These are phyloP conservation scores for Kokia cookei DNA, from an alignment of 441 rosid species.

Conservation along the genomic window DNA sequence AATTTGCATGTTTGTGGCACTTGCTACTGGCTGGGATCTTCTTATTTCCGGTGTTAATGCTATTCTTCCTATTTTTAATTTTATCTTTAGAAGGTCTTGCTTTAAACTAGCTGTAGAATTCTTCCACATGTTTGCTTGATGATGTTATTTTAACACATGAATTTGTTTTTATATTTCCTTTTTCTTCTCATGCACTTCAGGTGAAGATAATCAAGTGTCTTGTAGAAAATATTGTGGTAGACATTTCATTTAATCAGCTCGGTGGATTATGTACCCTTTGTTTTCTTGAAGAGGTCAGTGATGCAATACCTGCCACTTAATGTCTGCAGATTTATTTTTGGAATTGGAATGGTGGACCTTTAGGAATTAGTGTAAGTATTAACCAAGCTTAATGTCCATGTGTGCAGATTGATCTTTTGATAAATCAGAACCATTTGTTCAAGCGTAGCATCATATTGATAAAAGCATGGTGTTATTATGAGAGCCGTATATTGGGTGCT, in stretches of 20 bases:
- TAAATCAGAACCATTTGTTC: conserved; percentile 81
- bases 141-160: neutral
- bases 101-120: neutral
- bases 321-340: conserved; percentile 2
- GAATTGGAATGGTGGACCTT: neutral
- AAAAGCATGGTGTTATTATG: conserved; percentile 99
- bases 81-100: neutral
- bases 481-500: conserved; percentile 98
- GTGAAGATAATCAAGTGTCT: conserved; percentile 97
- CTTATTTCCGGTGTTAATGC: neutral
- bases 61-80: neutral
- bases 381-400: conserved; percentile 11
- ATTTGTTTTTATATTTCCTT: neutral
- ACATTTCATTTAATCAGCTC: conserved; percentile 96
- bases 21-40: neutral
- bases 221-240: conserved; percentile 97
- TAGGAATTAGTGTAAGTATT: neutral
- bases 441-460: conserved; percentile 95
- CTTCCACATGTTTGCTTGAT: neutral
- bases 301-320: neutral
- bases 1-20: neutral
- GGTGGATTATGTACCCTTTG: conserved; percentile 99
- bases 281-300: conserved; percentile 94
- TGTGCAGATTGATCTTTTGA: conserved; percentile 76
- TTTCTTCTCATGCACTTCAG: conserved; percentile 31